phyloP scores from a whole-genome alignment of 108 stramenopile genomes.

The Mediolabrus comicus region DNA sequence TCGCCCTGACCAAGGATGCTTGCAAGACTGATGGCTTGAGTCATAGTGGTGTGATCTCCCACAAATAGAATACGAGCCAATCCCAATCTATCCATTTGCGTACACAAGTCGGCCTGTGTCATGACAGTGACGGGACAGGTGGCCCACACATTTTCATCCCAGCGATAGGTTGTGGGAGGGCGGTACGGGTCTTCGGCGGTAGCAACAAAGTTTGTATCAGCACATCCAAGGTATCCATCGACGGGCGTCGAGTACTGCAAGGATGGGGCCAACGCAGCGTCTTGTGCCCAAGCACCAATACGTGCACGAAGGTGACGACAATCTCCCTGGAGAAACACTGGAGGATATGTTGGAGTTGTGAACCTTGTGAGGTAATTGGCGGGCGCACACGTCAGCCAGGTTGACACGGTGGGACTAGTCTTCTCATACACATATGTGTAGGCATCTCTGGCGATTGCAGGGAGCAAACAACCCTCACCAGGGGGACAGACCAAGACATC shows the following conservation, averaged over 20 bases:
- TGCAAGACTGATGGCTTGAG: constrained; percentile 37
- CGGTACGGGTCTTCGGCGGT: constrained; percentile 35
- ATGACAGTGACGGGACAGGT: constrained; percentile 29
- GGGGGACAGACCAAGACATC: constrained; percentile 35
- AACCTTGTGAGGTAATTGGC: constrained; percentile 14
- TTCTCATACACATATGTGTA: constrained; percentile 36
- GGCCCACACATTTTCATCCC: constrained; percentile 36
- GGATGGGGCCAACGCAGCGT: constrained; percentile 18
- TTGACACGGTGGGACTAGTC: constrained; percentile 19
- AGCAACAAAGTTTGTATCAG: constrained; percentile 27
- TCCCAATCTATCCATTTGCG: constrained; percentile 25
- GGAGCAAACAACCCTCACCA: constrained; percentile 25
- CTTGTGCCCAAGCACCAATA: constrained; percentile 18
- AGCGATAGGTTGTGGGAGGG: constrained; percentile 26
- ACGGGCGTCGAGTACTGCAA: constrained; percentile 27
- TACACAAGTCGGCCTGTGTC: constrained; percentile 18
- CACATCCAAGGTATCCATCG: constrained; percentile 41
- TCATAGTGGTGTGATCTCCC: constrained; percentile 43
- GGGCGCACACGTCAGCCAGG: constrained; percentile 30
- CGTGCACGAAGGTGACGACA: constrained; percentile 38
- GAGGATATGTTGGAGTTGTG: constrained; percentile 15
- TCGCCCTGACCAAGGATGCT: constrained; percentile 30
- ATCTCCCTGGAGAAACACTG: constrained; percentile 16
- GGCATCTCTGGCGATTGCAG: constrained; percentile 32
- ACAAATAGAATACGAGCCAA: constrained; percentile 35